Evolutionary conservation across 768 basidiomycete species (phyloP), one percentile per base, ranked within the genome.

Genomic region (Fomitopsis serialis): DNA sequence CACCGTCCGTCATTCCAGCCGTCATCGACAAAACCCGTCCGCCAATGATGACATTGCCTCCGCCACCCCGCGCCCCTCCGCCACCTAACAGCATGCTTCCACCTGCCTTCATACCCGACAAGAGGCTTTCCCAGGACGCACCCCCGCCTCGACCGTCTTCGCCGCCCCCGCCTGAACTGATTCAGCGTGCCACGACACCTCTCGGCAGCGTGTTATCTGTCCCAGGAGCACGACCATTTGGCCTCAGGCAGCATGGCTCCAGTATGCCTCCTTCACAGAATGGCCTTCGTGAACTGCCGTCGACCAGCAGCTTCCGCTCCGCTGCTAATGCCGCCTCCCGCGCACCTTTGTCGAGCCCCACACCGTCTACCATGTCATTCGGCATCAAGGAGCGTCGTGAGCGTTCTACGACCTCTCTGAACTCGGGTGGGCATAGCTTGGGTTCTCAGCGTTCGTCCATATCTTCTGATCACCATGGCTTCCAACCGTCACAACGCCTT

Each of bases 81-180:
- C 89, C 89, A 9, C 89, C 90, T 5, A 75, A 79, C 2, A 74
- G 62, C 58, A 88, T 90, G 89, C 81, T 74, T 15, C 91, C 91
- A 11, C 90, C 91, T 1, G 61, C 77, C 13, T 87, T 85, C 64
- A 81, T 92, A 58, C 89, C 91, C 23, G 88, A 90, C 21, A 77
- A 78, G 63, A 80, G 78, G 59, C 59, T 75, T 44, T 74, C 78
- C 4, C 71, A 75, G 42, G 86, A 87, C 57, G 68, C 71, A 5
- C 88, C 89, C 11, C 94, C 95, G 0, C 87, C 90, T 25, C 78
- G 95, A 42, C 96, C 96, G 0, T 87, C 84, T 3, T 98, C 96
- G 0, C 95, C 96, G 1, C 95, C 94, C 5, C 96, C 94, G 17
- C 74, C 87, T 17, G 94, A 98, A 53, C 87, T 97, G 64, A 85